Conservation (phyloP, 768 basidiomycete genomes). For the Tulasnella sp. region DNA sequence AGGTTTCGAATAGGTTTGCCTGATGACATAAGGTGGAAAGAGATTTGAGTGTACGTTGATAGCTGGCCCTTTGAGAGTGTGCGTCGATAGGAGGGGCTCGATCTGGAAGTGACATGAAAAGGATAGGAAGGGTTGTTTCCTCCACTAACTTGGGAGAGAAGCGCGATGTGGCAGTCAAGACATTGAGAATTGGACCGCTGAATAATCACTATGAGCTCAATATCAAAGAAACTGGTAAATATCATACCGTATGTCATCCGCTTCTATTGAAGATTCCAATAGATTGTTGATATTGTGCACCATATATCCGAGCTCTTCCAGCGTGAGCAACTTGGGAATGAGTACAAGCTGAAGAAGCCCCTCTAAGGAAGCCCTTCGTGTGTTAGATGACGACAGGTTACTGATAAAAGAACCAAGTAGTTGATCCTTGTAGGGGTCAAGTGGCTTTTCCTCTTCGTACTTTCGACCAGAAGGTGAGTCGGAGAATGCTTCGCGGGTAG, state of each 20-base stretch:
- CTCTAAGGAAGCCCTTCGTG: constrained; percentile 47
- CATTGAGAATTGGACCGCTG: constrained; percentile 47
- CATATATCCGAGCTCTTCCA: constrained; percentile 65
- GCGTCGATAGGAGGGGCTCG: constrained; percentile 43
- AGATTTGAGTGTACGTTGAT: constrained; percentile 53
- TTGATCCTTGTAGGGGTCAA: constrained; percentile 61
- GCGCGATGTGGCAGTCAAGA: constrained; percentile 50
- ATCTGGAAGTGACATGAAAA: constrained; percentile 67
- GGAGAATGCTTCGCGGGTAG: constrained; percentile 21
- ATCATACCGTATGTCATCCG: constrained; percentile 39
- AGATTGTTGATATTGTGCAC: constrained; percentile 65
- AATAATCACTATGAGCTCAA: too few species aligned
- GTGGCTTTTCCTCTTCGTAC: constrained; percentile 26
- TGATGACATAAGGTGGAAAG: constrained; percentile 62
- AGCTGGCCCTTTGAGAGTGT: constrained; percentile 42
- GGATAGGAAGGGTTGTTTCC: constrained; percentile 61
- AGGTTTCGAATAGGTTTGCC: constrained; percentile 66
- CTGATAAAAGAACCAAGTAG: constrained; percentile 51
- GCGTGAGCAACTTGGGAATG: constrained; percentile 46
- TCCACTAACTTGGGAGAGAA: constrained; percentile 52
- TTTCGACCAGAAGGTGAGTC: constrained; percentile 15
- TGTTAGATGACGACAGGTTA: constrained; percentile 40
- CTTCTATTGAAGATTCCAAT: constrained; percentile 38
- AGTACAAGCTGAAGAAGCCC: constrained; percentile 55
- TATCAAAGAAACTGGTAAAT: neutral